Conservation (phyloP, 169 alveolate species). For the Eimeria sp. region DNA sequence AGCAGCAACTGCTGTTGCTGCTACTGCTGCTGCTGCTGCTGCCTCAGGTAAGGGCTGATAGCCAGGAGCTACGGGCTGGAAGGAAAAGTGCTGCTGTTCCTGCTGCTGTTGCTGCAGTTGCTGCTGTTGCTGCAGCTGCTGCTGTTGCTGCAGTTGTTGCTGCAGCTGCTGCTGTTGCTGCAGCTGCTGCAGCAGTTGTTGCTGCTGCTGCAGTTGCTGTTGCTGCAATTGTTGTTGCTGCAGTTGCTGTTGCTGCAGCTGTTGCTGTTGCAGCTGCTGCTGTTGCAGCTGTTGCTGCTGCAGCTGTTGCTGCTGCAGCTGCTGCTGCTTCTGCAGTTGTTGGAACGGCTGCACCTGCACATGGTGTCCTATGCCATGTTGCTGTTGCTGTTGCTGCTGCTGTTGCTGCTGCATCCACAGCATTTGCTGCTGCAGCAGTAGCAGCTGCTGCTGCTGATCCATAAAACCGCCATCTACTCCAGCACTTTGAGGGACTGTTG, state of each 20-base stretch:
- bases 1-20: neutral
- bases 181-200: neutral
- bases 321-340: neutral
- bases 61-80: conserved; percentile 6
- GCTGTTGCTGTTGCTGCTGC: neutral
- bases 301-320: conserved; percentile 5
- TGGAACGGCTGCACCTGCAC: neutral
- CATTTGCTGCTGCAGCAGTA: neutral
- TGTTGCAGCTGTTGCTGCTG: neutral
- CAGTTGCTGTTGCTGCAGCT: neutral
- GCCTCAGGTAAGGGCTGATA: conserved; percentile 2
- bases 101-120: conserved; percentile 25
- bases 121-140: neutral
- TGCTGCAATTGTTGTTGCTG: neutral
- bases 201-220: neutral
- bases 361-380: neutral
- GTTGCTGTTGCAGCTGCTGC: too few species aligned
- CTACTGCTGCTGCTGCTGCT: conserved; percentile 16
- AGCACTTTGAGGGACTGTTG: neutral
- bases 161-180: neutral
- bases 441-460: conserved; percentile 1
- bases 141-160: neutral
- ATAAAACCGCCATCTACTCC: neutral
- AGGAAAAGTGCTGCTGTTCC: neutral
- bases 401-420: neutral